Conservation (phyloP, 2,329 filamentous ascomycete species). For the Fusarium ambrosium region DNA sequence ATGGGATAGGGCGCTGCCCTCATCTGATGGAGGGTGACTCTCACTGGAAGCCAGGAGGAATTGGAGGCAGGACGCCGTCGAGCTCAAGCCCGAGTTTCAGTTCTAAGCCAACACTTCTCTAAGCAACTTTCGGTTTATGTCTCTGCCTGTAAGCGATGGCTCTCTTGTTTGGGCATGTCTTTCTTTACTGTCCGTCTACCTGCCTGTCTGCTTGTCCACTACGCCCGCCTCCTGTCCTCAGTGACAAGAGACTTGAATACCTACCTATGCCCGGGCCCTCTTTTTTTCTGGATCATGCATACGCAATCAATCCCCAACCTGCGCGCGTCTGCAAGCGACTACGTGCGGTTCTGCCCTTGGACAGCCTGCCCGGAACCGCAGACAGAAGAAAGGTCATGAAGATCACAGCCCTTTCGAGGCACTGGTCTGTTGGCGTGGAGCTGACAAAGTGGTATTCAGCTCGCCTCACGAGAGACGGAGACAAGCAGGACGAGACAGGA, state of each 20-base stretch:
- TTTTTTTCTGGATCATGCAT: conserved; percentile 16
- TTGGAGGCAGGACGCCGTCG: background rate
- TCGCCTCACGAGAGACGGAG: background rate
- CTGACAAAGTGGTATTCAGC: background rate
- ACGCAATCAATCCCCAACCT: conserved; percentile 10
- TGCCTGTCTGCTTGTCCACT: background rate
- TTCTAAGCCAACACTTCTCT: background rate
- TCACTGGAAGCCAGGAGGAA: background rate
- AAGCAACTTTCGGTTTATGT: background rate
- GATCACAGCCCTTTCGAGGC: conserved; percentile 3
- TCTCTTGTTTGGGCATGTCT: conserved; percentile 7
- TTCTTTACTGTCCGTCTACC: background rate
- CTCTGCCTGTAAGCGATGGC: background rate
- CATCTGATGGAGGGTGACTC: background rate
- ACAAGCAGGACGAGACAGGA: background rate
- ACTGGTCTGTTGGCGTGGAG: background rate
- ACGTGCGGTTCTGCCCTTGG: background rate
- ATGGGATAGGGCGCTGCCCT: background rate
- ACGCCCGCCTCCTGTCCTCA: background rate
- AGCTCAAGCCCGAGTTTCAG: conserved; percentile 3
- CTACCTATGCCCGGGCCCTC: background rate
- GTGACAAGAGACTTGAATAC: conserved; percentile 7
- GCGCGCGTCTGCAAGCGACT: background rate
- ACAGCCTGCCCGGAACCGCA: conserved; percentile 4
- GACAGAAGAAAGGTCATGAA: background rate